Percentiles rank a stretch among this genome's conserved stretches.
Evolutionary conservation across 805 yeast species (phyloP).

Genomic region (Jamesozyma piceae): DNA sequence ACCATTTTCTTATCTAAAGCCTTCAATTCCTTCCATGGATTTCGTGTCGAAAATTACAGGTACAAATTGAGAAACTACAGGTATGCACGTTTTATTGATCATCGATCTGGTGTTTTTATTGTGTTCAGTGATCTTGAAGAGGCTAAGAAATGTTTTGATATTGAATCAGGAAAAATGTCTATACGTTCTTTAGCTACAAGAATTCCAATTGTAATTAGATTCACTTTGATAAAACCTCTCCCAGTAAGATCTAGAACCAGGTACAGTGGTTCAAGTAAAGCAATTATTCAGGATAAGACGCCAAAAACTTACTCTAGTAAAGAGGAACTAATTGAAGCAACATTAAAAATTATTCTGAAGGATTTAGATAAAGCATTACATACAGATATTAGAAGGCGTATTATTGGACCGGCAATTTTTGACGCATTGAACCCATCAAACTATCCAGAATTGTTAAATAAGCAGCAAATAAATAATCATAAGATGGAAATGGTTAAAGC

Average conservation of each 20-base stretch:
- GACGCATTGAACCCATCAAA: slow-evolving; percentile 50
- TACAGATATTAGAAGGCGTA: slow-evolving; percentile 64
- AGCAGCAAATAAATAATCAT: slow-evolving; percentile 27
- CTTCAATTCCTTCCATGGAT: slow-evolving; percentile 44
- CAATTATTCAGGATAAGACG: not conserved
- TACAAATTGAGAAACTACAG: slow-evolving; percentile 47
- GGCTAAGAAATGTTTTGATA: slow-evolving; percentile 20
- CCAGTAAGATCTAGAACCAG: not conserved
- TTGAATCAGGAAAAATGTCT: slow-evolving; percentile 19
- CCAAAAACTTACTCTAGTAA: slow-evolving; percentile 10
- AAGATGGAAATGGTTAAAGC: slow-evolving; percentile 3
- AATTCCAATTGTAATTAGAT: slow-evolving; percentile 18
- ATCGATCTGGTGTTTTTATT: slow-evolving; percentile 56
- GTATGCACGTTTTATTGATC: slow-evolving; percentile 58
- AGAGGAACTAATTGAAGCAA: slow-evolving; percentile 43
- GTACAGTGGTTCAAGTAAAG: not conserved
- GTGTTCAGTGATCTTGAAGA: slow-evolving; percentile 44
- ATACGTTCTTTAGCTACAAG: slow-evolving; percentile 17
- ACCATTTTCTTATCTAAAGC: slow-evolving; percentile 44
- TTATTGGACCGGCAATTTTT: slow-evolving; percentile 60
- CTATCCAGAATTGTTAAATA: slow-evolving; percentile 41
- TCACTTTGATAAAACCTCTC: slow-evolving; percentile 11
- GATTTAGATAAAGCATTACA: slow-evolving; percentile 56
- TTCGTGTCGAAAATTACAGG: slow-evolving; percentile 54
- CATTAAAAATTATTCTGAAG: slow-evolving; percentile 46